Evolutionary conservation across 2,329 filamentous ascomycete genomes (phyloP), one percentile per base, ranked within the genome.

Genomic region (Botrytis deweyae): DNA sequence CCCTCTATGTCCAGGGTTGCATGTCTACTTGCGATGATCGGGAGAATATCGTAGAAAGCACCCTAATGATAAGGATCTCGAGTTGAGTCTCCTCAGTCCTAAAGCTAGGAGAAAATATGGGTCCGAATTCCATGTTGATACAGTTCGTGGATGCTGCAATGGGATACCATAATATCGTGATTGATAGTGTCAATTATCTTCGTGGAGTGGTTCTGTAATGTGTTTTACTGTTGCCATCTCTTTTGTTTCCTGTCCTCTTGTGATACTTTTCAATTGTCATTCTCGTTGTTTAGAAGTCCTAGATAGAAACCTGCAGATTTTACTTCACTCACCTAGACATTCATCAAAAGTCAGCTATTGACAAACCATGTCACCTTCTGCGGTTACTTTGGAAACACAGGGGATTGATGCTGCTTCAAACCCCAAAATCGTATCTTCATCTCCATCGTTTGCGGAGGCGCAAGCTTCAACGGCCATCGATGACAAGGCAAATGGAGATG

Each of bases 121-220:
- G 52, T 33, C 69, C n/a, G 33, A 33, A 33, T n/a, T 69, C 20
- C n/a, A 33, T 25, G 18, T 18, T 69, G n/a, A 38, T 70, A 70
- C 38, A 59, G 44, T 63, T 38, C 55, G 38, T 63, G 42, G 40
- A 72, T 72, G 70, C 38, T 67, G 70, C 70, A 42, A 72, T 72
- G 29, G n/a, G 14, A 72, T 59, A 25, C 46, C 20, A 36, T 46
- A 36, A 72, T 72, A 67, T 33, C 70, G 70, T 72, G 61, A 55
- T 72, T 22, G 25, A 38, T 33, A 70, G 18, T 36, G 8, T 36
- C 22, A 25, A n/a, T 20, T 18, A 18, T 46, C 22, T 55, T 9
- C 10, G n/a, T n/a, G 25, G 25, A 40, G 44, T 36, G 22, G 2
- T 25, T 42, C 22, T 36, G 29, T n/a, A 36, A 14, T 42, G 33